Evolutionary conservation across 805 yeast species (phyloP).

Genomic region (Tetrapisispora nanseiensis): DNA sequence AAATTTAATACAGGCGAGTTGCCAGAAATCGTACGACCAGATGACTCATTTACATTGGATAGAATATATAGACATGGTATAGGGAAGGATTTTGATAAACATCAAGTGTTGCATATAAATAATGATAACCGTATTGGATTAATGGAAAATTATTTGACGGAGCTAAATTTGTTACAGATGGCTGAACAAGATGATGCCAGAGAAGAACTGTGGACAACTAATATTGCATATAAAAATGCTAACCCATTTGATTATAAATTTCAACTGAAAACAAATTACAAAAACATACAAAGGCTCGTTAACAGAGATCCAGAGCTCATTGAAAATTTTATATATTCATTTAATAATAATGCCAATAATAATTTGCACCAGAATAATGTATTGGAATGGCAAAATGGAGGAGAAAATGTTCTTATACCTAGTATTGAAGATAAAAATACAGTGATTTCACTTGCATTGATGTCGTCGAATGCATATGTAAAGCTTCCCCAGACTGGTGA

Average conservation of each 20-base stretch:
- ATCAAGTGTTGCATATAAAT: conserved; percentile 17
- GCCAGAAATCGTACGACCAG: not conserved
- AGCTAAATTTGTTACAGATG: conserved; percentile 1
- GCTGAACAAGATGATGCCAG: conserved; percentile 3
- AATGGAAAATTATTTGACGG: conserved; percentile 8
- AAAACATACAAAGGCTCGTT: conserved; percentile 31
- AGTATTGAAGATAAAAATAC: conserved; percentile 68
- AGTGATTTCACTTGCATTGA: conserved; percentile 61
- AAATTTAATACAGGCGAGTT: not conserved
- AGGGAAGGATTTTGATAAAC: conserved; percentile 6
- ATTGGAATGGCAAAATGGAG: conserved; percentile 57
- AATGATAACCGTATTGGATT: conserved; percentile 11
- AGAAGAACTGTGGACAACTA: conserved; percentile 17
- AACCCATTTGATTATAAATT: conserved; percentile 22
- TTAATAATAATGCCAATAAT: conserved; percentile 36
- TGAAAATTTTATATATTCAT: conserved; percentile 51
- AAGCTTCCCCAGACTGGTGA: conserved; percentile 66
- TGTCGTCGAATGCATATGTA: conserved; percentile 89
- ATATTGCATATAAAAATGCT: conserved; percentile 10
- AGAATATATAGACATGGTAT: conserved; percentile 18
- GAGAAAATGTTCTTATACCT: conserved; percentile 48
- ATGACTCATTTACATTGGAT: not conserved
- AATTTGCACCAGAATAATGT: conserved; percentile 26
- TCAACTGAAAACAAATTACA: conserved; percentile 6
- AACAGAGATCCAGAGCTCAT: conserved; percentile 50